Evolutionary conservation across 2,329 filamentous ascomycete species (phyloP).

Genomic region (Aspergillus pseudoterreus): DNA sequence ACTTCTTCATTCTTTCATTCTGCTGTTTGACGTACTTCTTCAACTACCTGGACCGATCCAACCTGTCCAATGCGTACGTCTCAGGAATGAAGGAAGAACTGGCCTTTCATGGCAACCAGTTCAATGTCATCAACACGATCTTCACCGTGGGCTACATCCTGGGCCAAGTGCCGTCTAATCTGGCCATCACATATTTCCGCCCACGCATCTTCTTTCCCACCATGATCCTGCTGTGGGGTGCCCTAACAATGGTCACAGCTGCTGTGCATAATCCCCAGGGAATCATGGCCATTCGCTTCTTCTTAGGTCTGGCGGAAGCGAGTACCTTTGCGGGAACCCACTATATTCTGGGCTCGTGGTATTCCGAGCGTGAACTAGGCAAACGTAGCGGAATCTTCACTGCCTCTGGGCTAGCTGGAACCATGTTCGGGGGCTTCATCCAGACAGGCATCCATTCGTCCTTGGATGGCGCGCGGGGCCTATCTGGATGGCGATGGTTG

Average conservation of each 20-base stretch:
- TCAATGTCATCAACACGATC: constrained; percentile 23
- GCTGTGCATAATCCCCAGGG: constrained; percentile 25
- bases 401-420: constrained; percentile 30
- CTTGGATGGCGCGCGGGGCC: constrained; percentile 23
- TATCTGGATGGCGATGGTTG: constrained; percentile 35
- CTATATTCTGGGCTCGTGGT: constrained; percentile 43
- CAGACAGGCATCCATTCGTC: constrained; percentile 32
- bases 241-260: constrained; percentile 30
- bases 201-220: constrained; percentile 24
- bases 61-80: constrained; percentile 49
- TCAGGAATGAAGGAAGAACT: constrained; percentile 35
- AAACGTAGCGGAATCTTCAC: constrained; percentile 37
- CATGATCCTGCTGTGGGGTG: constrained; percentile 30
- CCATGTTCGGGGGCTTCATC: constrained; percentile 36
- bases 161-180: constrained; percentile 21
- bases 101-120: constrained; percentile 27
- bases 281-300: constrained; percentile 37
- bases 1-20: constrained; percentile 47
- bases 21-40: constrained; percentile 48
- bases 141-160: constrained; percentile 25
- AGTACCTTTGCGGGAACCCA: constrained; percentile 34
- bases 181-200: constrained; percentile 24
- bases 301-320: constrained; percentile 31
- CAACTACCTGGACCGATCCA: constrained; percentile 47
- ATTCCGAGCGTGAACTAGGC: constrained; percentile 38